Evolutionary conservation across 129 eudicot species (phyloP).

Genomic region (Lactuca saligna): DNA sequence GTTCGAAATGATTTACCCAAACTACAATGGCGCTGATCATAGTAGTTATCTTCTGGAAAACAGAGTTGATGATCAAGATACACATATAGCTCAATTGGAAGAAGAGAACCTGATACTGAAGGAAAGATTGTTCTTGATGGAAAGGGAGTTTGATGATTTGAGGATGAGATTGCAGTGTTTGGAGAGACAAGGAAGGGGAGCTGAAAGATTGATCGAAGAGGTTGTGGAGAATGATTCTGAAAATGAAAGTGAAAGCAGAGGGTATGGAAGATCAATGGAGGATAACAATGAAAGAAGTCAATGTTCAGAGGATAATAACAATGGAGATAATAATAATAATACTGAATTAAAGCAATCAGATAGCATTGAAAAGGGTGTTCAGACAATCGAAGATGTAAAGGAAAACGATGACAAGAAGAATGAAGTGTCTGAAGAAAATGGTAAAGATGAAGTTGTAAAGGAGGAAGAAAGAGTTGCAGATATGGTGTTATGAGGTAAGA

Average conservation of each 20-base stretch:
- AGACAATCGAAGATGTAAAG: not conserved
- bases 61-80: constrained; percentile 41
- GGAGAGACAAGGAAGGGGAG: constrained; percentile 47
- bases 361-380: constrained; percentile 15
- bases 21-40: constrained; percentile 40
- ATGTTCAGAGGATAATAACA: constrained; percentile 31
- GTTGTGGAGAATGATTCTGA: constrained; percentile 80
- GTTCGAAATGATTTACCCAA: constrained; percentile 89
- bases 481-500: constrained; percentile 12
- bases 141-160: constrained; percentile 79
- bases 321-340: not conserved
- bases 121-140: constrained; percentile 80
- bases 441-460: constrained; percentile 13
- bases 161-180: constrained; percentile 72
- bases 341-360: constrained; percentile 26
- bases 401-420: constrained; percentile 13
- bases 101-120: constrained; percentile 80
- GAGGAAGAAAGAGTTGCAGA: constrained; percentile 15
- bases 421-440: constrained; percentile 3
- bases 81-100: constrained; percentile 38
- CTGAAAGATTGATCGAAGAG: constrained; percentile 47
- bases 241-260: constrained; percentile 48
- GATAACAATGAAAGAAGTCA: constrained; percentile 21
- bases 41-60: constrained; percentile 37
- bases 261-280: constrained; percentile 32